Evolutionary conservation across 805 yeast species (phyloP).

Genomic region (Saturnispora ahearnii): DNA sequence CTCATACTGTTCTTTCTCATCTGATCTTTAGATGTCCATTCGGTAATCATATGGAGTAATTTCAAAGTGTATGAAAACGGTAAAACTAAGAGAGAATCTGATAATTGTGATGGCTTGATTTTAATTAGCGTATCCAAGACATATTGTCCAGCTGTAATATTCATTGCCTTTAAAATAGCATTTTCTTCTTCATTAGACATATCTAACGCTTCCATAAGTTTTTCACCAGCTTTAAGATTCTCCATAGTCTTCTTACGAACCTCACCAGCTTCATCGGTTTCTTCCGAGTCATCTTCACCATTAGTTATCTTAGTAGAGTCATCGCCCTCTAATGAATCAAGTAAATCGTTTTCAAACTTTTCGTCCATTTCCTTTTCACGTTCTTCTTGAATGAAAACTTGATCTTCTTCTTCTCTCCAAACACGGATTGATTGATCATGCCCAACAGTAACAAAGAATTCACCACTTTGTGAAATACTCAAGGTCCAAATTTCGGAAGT

Average conservation of each 20-base stretch:
- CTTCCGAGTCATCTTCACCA: slow-evolving; percentile 30
- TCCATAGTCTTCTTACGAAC: slow-evolving; percentile 83
- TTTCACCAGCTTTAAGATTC: slow-evolving; percentile 90
- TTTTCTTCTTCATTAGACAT: slow-evolving; percentile 67
- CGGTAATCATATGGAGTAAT: slow-evolving; percentile 62
- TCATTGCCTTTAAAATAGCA: slow-evolving; percentile 65
- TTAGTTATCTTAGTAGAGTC: slow-evolving; percentile 30
- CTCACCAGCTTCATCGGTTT: slow-evolving; percentile 44
- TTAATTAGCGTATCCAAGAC: slow-evolving; percentile 62
- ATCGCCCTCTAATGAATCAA: slow-evolving; percentile 60
- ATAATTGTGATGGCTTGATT: slow-evolving; percentile 77
- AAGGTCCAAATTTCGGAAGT: slow-evolving; percentile 92
- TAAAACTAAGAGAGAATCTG: slow-evolving; percentile 83
- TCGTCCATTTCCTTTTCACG: slow-evolving; percentile 94
- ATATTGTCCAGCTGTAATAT: slow-evolving; percentile 64
- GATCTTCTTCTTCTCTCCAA: slow-evolving; percentile 93
- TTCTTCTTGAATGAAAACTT: slow-evolving; percentile 95
- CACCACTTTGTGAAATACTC: slow-evolving; percentile 66
- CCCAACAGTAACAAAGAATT: slow-evolving; percentile 67
- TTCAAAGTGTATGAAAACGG: slow-evolving; percentile 79
- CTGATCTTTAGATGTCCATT: slow-evolving; percentile 52
- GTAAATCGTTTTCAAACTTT: slow-evolving; percentile 70
- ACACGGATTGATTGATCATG: slow-evolving; percentile 90
- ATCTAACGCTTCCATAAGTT: slow-evolving; percentile 84
- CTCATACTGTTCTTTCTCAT: slow-evolving; percentile 36